A percentile compares a stretch with the other conserved stretches of the same genome.
Evolutionary conservation across 768 basidiomycete genomes (phyloP).

Genomic region (Mycena sanguinolenta): DNA sequence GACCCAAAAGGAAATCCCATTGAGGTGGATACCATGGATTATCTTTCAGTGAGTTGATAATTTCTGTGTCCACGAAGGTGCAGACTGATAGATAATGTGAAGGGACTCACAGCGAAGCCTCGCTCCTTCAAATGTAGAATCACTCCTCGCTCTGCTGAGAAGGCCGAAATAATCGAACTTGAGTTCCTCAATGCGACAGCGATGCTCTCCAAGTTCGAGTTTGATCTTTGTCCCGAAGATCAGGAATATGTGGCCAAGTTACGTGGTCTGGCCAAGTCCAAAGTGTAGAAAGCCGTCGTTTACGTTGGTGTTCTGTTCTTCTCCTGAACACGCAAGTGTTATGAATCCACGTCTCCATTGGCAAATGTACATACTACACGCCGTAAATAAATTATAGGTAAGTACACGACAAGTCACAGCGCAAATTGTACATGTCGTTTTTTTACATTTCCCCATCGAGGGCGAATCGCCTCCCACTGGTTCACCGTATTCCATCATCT

Average conservation of each 20-base stretch:
- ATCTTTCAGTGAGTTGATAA: not conserved
- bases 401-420: not conserved
- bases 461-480: too few relatives aligned
- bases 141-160: slow-evolving; percentile 34
- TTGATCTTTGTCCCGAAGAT: slow-evolving; percentile 28
- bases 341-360: too few relatives aligned
- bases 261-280: too few relatives aligned
- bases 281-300: too few relatives aligned
- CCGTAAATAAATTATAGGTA: slow-evolving; percentile 8
- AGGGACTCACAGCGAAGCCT: slow-evolving; percentile 36
- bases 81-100: too few relatives aligned
- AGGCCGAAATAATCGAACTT: slow-evolving; percentile 36
- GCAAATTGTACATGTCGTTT: slow-evolving; percentile 8
- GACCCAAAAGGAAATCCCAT: slow-evolving; percentile 24
- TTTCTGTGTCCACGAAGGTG: too few relatives aligned
- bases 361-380: too few relatives aligned
- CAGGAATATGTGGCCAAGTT: slow-evolving; percentile 25
- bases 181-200: slow-evolving; percentile 33
- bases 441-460: not conserved
- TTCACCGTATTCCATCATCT: slow-evolving; percentile 29
- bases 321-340: too few relatives aligned
- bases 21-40: slow-evolving; percentile 30
- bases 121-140: slow-evolving; percentile 41
- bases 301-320: too few relatives aligned
- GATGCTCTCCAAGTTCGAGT: slow-evolving; percentile 33